Evolutionary conservation across 768 basidiomycete genomes (phyloP).

Genomic region (Agaricus sinodeliciosus): DNA sequence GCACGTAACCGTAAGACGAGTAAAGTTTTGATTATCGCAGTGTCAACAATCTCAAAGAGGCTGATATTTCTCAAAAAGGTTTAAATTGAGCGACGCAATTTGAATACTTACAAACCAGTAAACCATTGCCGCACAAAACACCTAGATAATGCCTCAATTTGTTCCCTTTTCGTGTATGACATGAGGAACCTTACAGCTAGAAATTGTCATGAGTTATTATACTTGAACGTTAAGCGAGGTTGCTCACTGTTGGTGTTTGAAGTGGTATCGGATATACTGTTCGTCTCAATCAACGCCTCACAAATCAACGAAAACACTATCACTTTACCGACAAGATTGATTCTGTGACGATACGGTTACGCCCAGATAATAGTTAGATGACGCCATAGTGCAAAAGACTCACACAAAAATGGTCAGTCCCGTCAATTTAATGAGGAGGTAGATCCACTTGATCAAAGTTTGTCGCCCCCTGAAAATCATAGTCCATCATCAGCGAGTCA

Average conservation of each 20-base stretch:
- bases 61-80: neutral
- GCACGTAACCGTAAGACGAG: slow-evolving; percentile 3
- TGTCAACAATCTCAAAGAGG: slow-evolving; percentile 1
- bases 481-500: no score
- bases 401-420: slow-evolving; percentile 1
- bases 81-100: neutral
- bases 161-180: neutral
- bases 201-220: neutral
- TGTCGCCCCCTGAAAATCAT: neutral
- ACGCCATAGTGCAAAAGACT: neutral
- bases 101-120: neutral
- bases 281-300: neutral
- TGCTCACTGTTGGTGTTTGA: neutral
- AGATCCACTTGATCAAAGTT: slow-evolving; percentile 1
- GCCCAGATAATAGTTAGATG: neutral
- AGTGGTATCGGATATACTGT: neutral
- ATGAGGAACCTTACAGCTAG: neutral
- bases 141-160: neutral
- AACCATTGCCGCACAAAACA: slow-evolving; percentile 5
- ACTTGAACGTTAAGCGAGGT: neutral
- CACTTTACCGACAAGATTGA: neutral
- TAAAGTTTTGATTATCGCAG: slow-evolving; percentile 3
- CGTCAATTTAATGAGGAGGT: neutral
- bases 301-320: neutral
- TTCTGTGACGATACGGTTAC: neutral